Base-by-base conservation (phyloP, 202 grass and related monocot genomes). In the Saccharum hybrid region DNA sequence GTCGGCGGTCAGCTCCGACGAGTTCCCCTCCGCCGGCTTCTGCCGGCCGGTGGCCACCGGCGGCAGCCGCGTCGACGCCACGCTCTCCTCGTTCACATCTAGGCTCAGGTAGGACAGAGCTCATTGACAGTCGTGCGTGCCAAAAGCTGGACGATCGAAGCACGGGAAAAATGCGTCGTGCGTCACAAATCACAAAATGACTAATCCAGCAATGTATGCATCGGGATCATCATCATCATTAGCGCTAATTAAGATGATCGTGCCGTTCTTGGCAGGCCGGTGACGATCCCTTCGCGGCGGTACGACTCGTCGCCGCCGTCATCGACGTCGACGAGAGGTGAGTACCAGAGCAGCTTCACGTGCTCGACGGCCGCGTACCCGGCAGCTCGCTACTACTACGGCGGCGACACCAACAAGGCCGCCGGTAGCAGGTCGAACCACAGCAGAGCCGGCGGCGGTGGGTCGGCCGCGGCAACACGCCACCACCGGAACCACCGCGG, bases 1-100 rank as follows among this genome's bases (percentile, higher is more conserved):
- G 38, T 89, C 88, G 34, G 90, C 61, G 6, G 46, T 94, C 72
- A 91, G 90, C 87, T 98, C 89, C n/a, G 93, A 91, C 30, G 96
- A 94, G 42, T 63, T 91, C 10, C 68, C 73, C 40, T 41, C 33
- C 18, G 68, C 33, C 13, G 68, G 34, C 30, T 72, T 76, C 57
- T 83, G 81, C 68, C 72, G 78, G 30, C 43, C 76, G n/a, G n/a
- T 37, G 26, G 65, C 69, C 51, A 67, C 67, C 68, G 45, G 28
- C 66, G 81, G 11, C 61, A 3, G 45, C 40, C 83, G 81, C 19
- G 70, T 71, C 51, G 90, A 95, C 77, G 70, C 77, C 70, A 81
- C 71, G 26, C 85, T 98, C 61, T 88, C 90, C 63, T 91, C 89
- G 14, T 98, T 93, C 80, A 84, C 91, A 6, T 91, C 96, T 10